These are phyloP conservation scores for Blastocrithidia nonstop DNA, from an alignment of 208 protist genomes.

Conservation along the genomic window DNA sequence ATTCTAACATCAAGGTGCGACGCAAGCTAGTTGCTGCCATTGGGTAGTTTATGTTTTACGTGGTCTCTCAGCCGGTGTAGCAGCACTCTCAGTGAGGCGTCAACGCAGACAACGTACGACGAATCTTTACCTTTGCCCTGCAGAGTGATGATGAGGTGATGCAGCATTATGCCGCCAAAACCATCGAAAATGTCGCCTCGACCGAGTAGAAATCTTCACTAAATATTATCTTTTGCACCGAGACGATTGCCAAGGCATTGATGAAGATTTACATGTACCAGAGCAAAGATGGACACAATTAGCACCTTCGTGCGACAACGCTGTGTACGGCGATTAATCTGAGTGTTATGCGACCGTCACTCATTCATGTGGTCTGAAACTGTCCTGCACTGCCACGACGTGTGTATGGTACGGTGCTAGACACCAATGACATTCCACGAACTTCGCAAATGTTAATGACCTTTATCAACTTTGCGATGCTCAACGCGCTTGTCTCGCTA, in stretches of 20 bases:
- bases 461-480: conserved; percentile 48
- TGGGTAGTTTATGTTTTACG: conserved; percentile 84
- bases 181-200: conserved; percentile 82
- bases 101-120: conserved; percentile 11
- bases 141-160: conserved; percentile 58
- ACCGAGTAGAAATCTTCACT: conserved; percentile 30
- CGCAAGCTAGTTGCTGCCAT: conserved; percentile 67
- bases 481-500: conserved; percentile 36
- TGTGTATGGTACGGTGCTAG: conserved; percentile 28
- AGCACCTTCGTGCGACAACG: conserved; percentile 73
- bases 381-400: conserved; percentile 22
- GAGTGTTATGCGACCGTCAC: conserved; percentile 32
- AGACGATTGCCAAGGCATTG: conserved; percentile 35
- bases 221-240: conserved; percentile 29
- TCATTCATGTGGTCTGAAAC: conserved; percentile 39
- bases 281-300: too few relatives aligned
- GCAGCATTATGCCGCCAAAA: conserved; percentile 79
- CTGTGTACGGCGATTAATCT: conserved; percentile 68
- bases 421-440: conserved; percentile 18
- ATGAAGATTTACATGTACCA: too few relatives aligned
- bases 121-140: conserved; percentile 36
- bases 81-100: conserved; percentile 51
- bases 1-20: conserved; percentile 42
- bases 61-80: conserved; percentile 52
- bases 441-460: conserved; percentile 65